Evolutionary conservation across 202 grass and related monocot species (phyloP).

Genomic region (Sporobolus alterniflorus): DNA sequence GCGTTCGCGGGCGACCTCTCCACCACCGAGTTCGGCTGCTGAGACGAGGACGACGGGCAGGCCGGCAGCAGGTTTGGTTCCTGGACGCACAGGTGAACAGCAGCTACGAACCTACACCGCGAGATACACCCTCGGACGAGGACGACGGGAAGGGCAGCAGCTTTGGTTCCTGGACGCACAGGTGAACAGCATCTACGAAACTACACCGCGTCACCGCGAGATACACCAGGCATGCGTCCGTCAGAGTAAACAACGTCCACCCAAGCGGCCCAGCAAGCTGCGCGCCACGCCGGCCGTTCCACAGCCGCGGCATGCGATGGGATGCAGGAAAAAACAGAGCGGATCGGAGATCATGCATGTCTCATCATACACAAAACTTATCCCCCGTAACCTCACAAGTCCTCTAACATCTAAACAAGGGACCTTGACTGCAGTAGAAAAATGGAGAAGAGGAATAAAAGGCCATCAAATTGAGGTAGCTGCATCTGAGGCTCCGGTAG

Average conservation of each 20-base stretch:
- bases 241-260: not conserved
- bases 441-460: too few species aligned
- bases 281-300: not conserved
- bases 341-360: too few species aligned
- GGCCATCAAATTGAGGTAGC: too few species aligned
- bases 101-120: too few species aligned
- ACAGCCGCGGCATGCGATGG: not conserved
- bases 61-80: not conserved
- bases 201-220: not conserved
- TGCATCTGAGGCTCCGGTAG: too few species aligned
- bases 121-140: not conserved
- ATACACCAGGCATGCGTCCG: not conserved
- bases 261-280: not conserved
- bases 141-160: not conserved
- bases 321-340: not conserved
- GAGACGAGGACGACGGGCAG: not conserved
- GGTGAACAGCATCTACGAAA: not conserved
- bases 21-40: constrained; percentile 39
- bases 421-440: too few species aligned
- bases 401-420: too few species aligned
- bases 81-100: not conserved
- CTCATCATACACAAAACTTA: too few species aligned
- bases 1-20: constrained; percentile 42
- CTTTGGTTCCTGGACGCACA: not conserved
- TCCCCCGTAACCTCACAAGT: too few species aligned